Evolutionary conservation across 192 early-diverging fungal species (phyloP), one percentile per base, ranked within the genome.

Genomic region (Backusella mclennaniae): DNA sequence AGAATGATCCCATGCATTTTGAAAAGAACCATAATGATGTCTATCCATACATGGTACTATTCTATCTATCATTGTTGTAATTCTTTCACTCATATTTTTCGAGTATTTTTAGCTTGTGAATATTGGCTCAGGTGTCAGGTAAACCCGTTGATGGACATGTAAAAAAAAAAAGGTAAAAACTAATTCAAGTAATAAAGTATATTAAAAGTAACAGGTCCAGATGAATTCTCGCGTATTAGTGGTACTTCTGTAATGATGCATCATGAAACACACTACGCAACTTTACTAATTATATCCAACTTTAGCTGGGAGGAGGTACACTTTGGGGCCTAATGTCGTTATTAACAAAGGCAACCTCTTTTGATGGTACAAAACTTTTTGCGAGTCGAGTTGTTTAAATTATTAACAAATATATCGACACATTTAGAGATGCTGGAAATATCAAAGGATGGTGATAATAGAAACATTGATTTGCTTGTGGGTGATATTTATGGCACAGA

Each of bases 401-500:
- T 21, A 69, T 7, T 36, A 42, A 69, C 11, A 69, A 33, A 33
- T 26, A 26, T 26, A 0, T 33, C 31, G 2, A 31, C 31, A 59
- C 2, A 4, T 67, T 19, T 73, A 86, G 90, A 93, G 79, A 93
- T 95, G 91, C 82, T 95, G 74, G 95, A 94, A 76, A 85, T 95
- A 70, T 93, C 94, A 23, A 94, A 97, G 82, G 76, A 84, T 21
- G 98, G 98, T 35, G 95, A 99, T 82, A 98, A 98, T 85, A 89
- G 88, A 23, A 93, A 93, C 77, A 95, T 98, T 0, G 90, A 93
- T 73, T 89, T 95, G 88, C 80, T 95, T 73, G 95, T 99, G 5
- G 97, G 97, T 72, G 97, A 99, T 80, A 99, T 99, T 74, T 98
- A 98, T 73, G 93, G 94, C 38, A 86, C 87, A 7, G 93, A 95